These are phyloP conservation scores for Ustilago crameri DNA, from an alignment of 1,284 basidiomycete species.

Conservation along the genomic window DNA sequence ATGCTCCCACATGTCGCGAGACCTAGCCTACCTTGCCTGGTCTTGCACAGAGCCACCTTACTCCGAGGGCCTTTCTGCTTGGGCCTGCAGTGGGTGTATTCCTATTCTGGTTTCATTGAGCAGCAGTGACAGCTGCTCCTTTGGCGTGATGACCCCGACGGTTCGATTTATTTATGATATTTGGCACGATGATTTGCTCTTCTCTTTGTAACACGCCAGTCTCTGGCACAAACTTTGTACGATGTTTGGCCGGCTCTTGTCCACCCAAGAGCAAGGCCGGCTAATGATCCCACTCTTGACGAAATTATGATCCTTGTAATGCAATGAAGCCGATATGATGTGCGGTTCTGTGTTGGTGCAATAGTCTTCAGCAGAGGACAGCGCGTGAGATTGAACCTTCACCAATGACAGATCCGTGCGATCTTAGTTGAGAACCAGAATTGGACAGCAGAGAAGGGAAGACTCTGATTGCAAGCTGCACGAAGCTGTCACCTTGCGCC, in stretches of 20 bases:
- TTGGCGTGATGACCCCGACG: slow-evolving; percentile 4
- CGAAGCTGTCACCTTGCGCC: neutral
- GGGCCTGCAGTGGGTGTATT: neutral
- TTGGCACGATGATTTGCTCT: slow-evolving; percentile 1
- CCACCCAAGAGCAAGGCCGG: neutral
- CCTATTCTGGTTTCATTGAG: neutral
- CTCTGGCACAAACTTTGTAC: slow-evolving; percentile 4
- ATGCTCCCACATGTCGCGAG: too few relatives aligned
- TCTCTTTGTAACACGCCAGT: slow-evolving; percentile 14
- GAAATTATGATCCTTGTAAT: neutral
- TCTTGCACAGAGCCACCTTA: neutral
- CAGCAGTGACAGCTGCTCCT: neutral
- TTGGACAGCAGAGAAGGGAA: neutral
- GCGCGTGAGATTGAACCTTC: too few relatives aligned
- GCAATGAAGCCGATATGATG: too few relatives aligned
- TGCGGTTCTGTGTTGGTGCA: too few relatives aligned
- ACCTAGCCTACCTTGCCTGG: neutral
- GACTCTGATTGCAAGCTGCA: neutral
- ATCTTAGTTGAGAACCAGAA: too few relatives aligned
- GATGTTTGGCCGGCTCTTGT: neutral
- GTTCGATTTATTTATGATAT: neutral
- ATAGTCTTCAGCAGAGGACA: too few relatives aligned
- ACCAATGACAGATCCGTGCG: too few relatives aligned
- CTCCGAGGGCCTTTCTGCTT: slow-evolving; percentile 1
- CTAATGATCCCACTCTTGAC: slow-evolving; percentile 1